These are phyloP conservation scores for Sporisorium reilianum DNA, from an alignment of 1,284 basidiomycete genomes.

Conservation along the genomic window DNA sequence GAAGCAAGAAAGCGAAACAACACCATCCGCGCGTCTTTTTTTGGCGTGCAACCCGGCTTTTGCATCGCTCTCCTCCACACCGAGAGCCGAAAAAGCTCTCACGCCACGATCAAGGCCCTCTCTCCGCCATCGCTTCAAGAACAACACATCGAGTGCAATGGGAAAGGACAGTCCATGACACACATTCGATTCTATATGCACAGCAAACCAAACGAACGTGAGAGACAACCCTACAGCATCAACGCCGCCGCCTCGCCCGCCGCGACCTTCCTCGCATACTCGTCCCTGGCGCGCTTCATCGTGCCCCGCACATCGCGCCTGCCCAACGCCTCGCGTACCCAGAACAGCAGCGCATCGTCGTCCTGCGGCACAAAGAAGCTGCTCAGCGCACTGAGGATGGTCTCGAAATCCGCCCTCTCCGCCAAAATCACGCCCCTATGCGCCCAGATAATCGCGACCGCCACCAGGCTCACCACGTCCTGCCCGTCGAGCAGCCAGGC, in stretches of 20 bases:
- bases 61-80: not conserved
- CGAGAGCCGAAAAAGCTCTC: not conserved
- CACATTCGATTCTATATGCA: not conserved
- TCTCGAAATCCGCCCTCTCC: slow-evolving; percentile 50
- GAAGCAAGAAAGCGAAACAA: not conserved
- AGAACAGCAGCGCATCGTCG: slow-evolving; percentile 62
- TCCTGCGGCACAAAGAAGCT: slow-evolving; percentile 59
- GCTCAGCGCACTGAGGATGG: slow-evolving; percentile 52
- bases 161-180: not conserved
- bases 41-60: not conserved
- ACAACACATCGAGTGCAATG: no score
- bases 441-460: slow-evolving; percentile 88
- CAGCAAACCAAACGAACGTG: not conserved
- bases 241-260: slow-evolving; percentile 21
- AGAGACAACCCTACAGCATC: slow-evolving; percentile 14
- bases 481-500: slow-evolving; percentile 88
- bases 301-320: slow-evolving; percentile 27
- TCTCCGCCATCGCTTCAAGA: not conserved
- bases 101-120: no score
- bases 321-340: slow-evolving; percentile 50
- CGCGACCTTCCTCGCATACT: slow-evolving; percentile 26
- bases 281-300: slow-evolving; percentile 28
- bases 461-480: slow-evolving; percentile 86
- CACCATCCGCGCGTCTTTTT: slow-evolving; percentile 1
- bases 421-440: slow-evolving; percentile 71